A percentile compares a stretch with the other conserved stretches of the same genome.
These are phyloP conservation scores for Aristolochia fimbriata DNA, from an alignment of 164 flowering plant species.

Conservation along the genomic window DNA sequence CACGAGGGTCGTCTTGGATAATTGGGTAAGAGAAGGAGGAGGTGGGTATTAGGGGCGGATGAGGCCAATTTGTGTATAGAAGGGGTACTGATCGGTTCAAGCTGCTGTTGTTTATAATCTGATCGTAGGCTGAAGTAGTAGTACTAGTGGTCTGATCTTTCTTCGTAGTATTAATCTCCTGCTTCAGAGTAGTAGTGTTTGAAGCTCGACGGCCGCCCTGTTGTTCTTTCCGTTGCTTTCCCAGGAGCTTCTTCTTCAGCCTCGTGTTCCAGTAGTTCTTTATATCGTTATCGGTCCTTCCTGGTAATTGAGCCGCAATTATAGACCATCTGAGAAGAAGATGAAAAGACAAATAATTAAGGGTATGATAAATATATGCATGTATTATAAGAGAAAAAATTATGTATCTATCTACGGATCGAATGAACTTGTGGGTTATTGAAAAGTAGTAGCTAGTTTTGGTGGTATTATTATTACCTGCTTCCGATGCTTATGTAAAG, in stretches of 20 bases:
- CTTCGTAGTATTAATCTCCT: constrained; percentile 28
- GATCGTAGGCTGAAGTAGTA: no score
- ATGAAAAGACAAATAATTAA: background rate
- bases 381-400: background rate
- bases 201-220: constrained; percentile 25
- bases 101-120: no score
- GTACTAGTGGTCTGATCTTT: constrained; percentile 4
- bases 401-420: background rate
- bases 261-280: constrained; percentile 92
- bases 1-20: constrained; percentile 13
- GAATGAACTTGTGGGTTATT: background rate
- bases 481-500: constrained; percentile 76
- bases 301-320: constrained; percentile 78
- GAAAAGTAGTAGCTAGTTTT: background rate
- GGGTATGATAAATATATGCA: no score
- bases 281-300: constrained; percentile 77
- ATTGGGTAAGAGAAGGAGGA: constrained; percentile 8
- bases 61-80: constrained; percentile 20
- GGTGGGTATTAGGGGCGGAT: constrained; percentile 8
- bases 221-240: constrained; percentile 53
- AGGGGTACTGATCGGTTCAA: constrained; percentile 1
- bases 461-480: no score
- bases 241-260: constrained; percentile 72
- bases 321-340: constrained; percentile 78
- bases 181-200: constrained; percentile 27